Conservation (phyloP, 2,329 filamentous ascomycete species). For the Sordariomycetes sp. region DNA sequence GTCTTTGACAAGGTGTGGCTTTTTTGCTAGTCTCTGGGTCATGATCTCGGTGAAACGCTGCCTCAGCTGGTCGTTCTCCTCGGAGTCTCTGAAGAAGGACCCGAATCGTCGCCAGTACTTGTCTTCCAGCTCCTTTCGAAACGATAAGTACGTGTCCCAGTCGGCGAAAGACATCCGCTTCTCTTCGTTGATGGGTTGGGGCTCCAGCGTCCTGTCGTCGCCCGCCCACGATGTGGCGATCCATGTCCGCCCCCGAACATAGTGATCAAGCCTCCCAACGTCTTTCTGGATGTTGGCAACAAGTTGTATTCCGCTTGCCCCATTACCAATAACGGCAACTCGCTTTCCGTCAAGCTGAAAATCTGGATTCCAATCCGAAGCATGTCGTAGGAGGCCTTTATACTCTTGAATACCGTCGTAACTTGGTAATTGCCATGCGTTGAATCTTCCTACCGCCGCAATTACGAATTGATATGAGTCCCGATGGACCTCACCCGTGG, state of each 20-base stretch:
- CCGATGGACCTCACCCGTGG: no score
- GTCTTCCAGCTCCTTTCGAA: no score
- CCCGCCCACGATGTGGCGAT: conserved; percentile 44
- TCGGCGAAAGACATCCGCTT: no score
- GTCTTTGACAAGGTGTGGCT: conserved; percentile 26
- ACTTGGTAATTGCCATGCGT: no score
- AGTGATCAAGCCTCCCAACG: conserved; percentile 49
- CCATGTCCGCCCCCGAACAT: conserved; percentile 58
- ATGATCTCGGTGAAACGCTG: no score
- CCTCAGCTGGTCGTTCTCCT: no score
- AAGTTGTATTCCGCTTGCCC: conserved; percentile 50
- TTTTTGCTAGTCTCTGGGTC: conserved; percentile 26
- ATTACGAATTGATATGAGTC: no score
- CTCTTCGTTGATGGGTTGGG: conserved; percentile 44
- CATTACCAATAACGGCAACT: conserved; percentile 55
- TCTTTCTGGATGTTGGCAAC: conserved; percentile 40
- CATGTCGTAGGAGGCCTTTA: conserved; percentile 47
- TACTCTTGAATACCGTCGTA: no score
- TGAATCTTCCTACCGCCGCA: no score
- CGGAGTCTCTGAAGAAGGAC: no score
- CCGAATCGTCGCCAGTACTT: no score
- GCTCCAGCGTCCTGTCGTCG: conserved; percentile 41
- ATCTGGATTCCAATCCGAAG: conserved; percentile 47
- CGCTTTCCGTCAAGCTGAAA: conserved; percentile 39
- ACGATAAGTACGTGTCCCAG: no score